Evolutionary conservation across 2,329 filamentous ascomycete genomes (phyloP).

Genomic region (Pseudocercospora eumusae): DNA sequence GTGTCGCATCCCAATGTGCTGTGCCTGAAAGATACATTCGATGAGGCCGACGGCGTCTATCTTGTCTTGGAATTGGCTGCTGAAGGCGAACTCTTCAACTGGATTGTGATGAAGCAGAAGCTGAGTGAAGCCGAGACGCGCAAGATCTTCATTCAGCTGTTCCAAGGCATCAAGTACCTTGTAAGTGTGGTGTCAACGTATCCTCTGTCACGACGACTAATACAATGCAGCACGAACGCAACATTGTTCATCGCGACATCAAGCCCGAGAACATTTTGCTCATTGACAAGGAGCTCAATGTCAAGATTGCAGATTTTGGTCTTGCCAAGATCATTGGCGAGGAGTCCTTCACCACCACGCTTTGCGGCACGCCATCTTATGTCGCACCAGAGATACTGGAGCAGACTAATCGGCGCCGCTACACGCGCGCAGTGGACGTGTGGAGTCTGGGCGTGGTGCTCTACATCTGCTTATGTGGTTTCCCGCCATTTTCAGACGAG

Average conservation of each 20-base stretch:
- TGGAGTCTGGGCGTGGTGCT: conserved; percentile 98
- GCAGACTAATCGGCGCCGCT: conserved; percentile 76
- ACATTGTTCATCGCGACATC: conserved; percentile 96
- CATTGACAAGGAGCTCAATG: conserved; percentile 76
- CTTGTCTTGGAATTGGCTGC: conserved; percentile 86
- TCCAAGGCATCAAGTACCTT: conserved; percentile 92
- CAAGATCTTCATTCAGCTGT: conserved; percentile 85
- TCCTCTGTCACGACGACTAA: conserved; percentile 16
- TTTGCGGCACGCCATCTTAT: conserved; percentile 87
- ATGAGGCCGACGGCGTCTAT: conserved; percentile 87
- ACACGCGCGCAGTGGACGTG: conserved; percentile 91
- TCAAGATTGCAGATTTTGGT: conserved; percentile 95
- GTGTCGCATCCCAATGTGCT: conserved; percentile 92
- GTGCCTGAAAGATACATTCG: conserved; percentile 92
- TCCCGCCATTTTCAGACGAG: conserved; percentile 96
- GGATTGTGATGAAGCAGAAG: conserved; percentile 88
- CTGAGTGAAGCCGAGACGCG: conserved; percentile 80
- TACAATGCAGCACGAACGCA: conserved; percentile 80
- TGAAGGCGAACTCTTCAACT: conserved; percentile 94
- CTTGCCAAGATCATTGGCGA: conserved; percentile 98
- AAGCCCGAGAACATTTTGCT: conserved; percentile 96
- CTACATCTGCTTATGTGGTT: conserved; percentile 95
- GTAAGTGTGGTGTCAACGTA: conserved; percentile 56
- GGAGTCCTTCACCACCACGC: conserved; percentile 93
- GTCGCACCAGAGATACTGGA: conserved; percentile 94